These are phyloP conservation scores for Cutaneotrichosporon sp. DNA, from an alignment of 1,284 basidiomycete species.

Conservation along the genomic window DNA sequence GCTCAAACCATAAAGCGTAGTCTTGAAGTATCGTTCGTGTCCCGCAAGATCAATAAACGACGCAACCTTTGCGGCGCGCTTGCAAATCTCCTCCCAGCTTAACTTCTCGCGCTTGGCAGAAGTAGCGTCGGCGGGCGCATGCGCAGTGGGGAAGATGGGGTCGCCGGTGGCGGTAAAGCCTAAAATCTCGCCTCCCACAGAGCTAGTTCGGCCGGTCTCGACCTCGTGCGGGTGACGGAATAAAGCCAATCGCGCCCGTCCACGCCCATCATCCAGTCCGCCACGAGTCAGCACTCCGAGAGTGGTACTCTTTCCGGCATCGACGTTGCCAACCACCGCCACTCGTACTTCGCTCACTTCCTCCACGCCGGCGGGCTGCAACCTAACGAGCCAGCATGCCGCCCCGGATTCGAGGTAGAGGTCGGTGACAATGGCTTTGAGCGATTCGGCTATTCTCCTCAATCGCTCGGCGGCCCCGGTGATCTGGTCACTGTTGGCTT, in stretches of 20 bases:
- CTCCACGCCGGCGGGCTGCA: slow-evolving; percentile 48
- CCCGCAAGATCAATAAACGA: slow-evolving; percentile 93
- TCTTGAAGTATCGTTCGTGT: slow-evolving; percentile 77
- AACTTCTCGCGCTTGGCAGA: slow-evolving; percentile 78
- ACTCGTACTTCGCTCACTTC: slow-evolving; percentile 78
- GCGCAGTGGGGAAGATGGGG: slow-evolving; percentile 67
- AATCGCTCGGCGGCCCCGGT: slow-evolving; percentile 33
- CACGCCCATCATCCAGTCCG: slow-evolving; percentile 89
- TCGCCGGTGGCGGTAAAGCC: slow-evolving; percentile 73
- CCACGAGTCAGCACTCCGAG: slow-evolving; percentile 69
- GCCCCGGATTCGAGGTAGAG: slow-evolving; percentile 34
- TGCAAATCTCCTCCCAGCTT: slow-evolving; percentile 94
- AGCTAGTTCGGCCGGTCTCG: slow-evolving; percentile 90
- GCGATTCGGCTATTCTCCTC: slow-evolving; percentile 24
- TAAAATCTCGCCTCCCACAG: slow-evolving; percentile 94
- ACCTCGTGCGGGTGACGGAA: slow-evolving; percentile 98
- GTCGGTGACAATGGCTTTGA: slow-evolving; percentile 46
- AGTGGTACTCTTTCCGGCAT: slow-evolving; percentile 88
- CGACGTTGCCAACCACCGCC: slow-evolving; percentile 87
- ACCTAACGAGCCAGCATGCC: slow-evolving; percentile 47
- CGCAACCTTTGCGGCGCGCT: slow-evolving; percentile 85
- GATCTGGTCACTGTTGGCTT: slow-evolving; percentile 31
- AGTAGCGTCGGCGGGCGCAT: slow-evolving; percentile 62
- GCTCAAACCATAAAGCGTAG: slow-evolving; percentile 90
- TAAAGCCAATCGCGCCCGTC: slow-evolving; percentile 83